Conservation (phyloP, 169 alveolate species). For the Cryptosporidium ubiquitum region DNA sequence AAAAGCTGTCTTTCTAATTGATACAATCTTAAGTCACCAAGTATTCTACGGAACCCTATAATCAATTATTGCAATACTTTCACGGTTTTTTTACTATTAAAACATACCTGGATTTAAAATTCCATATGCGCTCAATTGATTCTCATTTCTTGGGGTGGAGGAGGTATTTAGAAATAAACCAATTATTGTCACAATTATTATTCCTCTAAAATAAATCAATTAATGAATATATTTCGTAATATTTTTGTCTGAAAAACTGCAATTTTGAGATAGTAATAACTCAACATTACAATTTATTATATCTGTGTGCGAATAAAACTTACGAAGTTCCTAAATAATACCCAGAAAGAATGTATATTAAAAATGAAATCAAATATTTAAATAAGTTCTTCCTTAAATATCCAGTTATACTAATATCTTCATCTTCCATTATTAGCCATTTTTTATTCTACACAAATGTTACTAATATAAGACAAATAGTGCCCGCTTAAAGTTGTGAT, state of each 20-base stretch:
- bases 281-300: neutral
- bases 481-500: neutral
- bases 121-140: conserved; percentile 45
- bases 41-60: conserved; percentile 43
- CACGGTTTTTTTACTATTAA: neutral
- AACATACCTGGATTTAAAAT: conserved; percentile 70
- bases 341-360: neutral
- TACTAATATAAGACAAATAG: neutral
- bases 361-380: neutral
- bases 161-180: conserved; percentile 66
- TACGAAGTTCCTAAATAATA: conserved; percentile 41
- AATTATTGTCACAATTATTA: conserved; percentile 26
- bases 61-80: neutral
- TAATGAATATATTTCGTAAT: neutral
- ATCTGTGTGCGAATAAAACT: neutral
- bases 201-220: conserved; percentile 18
- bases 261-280: neutral
- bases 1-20: conserved; percentile 66
- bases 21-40: conserved; percentile 50
- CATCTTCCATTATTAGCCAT: neutral
- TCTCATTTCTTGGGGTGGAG: neutral
- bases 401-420: neutral
- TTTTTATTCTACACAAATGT: neutral
- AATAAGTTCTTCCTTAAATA: neutral
- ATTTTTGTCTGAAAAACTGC: neutral